phyloP scores from a whole-genome alignment of 768 basidiomycete genomes.

The Amanita molliuscula region DNA sequence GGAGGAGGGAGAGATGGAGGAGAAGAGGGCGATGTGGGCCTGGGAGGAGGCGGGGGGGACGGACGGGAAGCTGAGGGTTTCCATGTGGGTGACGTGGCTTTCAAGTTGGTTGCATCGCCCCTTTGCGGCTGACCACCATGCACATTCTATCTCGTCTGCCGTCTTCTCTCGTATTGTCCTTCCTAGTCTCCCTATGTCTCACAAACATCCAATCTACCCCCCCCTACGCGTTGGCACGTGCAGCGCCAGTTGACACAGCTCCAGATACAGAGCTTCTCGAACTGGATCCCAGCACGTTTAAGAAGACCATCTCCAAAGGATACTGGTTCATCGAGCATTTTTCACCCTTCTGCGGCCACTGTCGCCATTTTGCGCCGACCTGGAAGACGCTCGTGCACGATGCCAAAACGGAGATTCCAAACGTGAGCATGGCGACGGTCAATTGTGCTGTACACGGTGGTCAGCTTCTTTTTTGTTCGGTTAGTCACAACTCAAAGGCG shows the following conservation, averaged over 20 bases:
- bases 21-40: slow-evolving; percentile 5
- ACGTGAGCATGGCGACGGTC: slow-evolving; percentile 69
- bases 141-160: not conserved
- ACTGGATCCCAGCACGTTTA: slow-evolving; percentile 55
- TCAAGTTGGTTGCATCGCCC: not conserved
- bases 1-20: not conserved
- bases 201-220: not conserved
- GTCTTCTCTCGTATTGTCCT: not conserved
- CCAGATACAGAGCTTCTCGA: slow-evolving; percentile 7
- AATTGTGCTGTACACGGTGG: slow-evolving; percentile 39
- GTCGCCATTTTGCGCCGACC: slow-evolving; percentile 67
- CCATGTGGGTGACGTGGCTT: not conserved
- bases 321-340: slow-evolving; percentile 82
- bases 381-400: slow-evolving; percentile 64
- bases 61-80: not conserved
- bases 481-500: no score
- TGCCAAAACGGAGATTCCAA: slow-evolving; percentile 33
- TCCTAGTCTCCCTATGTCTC: not conserved
- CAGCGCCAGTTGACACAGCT: not conserved
- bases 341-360: slow-evolving; percentile 81
- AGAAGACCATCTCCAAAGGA: slow-evolving; percentile 39
- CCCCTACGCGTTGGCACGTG: not conserved
- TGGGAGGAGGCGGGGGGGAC: not conserved
- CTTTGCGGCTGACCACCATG: not conserved
- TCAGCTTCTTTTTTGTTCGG: slow-evolving; percentile 11